These are phyloP conservation scores for Cucurbita pepo DNA, from an alignment of 306 rosid species.

Conservation along the genomic window DNA sequence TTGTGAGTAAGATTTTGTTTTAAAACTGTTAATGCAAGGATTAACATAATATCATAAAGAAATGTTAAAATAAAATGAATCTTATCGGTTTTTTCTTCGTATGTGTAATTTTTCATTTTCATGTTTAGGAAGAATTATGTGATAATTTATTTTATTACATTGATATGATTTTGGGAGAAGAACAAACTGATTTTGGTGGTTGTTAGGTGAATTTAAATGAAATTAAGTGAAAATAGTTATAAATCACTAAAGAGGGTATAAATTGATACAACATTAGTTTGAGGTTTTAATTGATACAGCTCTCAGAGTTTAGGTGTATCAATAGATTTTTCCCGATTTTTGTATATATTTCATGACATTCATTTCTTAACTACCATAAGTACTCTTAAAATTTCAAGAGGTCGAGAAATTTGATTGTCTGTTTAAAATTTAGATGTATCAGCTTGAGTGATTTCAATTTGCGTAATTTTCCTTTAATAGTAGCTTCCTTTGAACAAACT, in stretches of 20 bases:
- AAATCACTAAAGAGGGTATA: not conserved
- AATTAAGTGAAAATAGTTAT: not conserved
- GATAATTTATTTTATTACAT: not conserved
- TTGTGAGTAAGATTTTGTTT: too few species aligned
- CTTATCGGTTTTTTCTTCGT: too few species aligned
- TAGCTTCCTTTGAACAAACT: not conserved
- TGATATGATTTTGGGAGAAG: not conserved
- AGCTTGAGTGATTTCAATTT: not conserved
- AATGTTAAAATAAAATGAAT: too few species aligned
- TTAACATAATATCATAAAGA: too few species aligned
- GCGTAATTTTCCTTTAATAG: not conserved
- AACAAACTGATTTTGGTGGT: not conserved
- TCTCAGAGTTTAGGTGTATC: not conserved
- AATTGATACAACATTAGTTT: too few species aligned
- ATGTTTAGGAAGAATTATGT: not conserved
- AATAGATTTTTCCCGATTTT: not conserved
- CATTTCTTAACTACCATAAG: not conserved
- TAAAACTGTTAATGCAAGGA: too few species aligned
- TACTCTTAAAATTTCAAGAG: not conserved
- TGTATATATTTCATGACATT: not conserved
- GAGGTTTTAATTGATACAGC: too few species aligned
- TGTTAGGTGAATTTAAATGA: not conserved
- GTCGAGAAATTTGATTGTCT: not conserved
- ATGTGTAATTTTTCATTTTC: not conserved
- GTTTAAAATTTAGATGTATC: not conserved